phyloP scores from a whole-genome alignment of 768 basidiomycete genomes.

The Calocera cornea region DNA sequence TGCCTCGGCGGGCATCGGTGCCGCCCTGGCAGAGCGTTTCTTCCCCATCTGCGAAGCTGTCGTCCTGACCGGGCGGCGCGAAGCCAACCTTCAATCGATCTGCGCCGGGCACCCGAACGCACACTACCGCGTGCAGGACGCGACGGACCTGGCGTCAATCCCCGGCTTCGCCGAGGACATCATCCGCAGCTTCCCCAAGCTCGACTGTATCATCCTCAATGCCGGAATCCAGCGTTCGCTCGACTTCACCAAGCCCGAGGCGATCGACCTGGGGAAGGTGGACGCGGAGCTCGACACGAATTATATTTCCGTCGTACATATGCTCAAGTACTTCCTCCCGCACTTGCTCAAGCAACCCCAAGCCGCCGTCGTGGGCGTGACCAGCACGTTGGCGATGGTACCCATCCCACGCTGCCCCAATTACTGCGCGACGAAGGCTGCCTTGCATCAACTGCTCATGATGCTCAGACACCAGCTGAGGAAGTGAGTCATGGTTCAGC shows the following conservation, averaged over 20 bases:
- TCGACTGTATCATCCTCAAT: constrained; percentile 11
- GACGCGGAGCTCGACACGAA: constrained; percentile 11
- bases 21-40: constrained; percentile 10
- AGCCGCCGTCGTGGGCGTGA: constrained; percentile 7
- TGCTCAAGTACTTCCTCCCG: constrained; percentile 10
- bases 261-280: constrained; percentile 9
- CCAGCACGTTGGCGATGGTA: constrained; percentile 6
- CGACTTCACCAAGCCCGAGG: constrained; percentile 10
- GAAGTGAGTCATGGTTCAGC: not conserved
- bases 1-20: constrained; percentile 11
- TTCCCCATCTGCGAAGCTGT: not conserved
- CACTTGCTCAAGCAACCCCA: constrained; percentile 8
- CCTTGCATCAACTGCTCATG: constrained; percentile 11
- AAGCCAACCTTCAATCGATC: too few species aligned
- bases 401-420: constrained; percentile 11
- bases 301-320: constrained; percentile 9
- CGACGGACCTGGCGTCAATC: not conserved
- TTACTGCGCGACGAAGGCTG: constrained; percentile 13
- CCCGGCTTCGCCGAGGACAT: not conserved
- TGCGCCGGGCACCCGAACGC: constrained; percentile 8
- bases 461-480: constrained; percentile 9
- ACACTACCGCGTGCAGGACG: constrained; percentile 8
- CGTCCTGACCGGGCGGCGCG: constrained; percentile 11
- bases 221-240: constrained; percentile 10
- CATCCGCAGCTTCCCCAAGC: not conserved